Base-by-base conservation (phyloP, 495 filamentous ascomycete species). In the Pseudoneurospora amorphoporcata region DNA sequence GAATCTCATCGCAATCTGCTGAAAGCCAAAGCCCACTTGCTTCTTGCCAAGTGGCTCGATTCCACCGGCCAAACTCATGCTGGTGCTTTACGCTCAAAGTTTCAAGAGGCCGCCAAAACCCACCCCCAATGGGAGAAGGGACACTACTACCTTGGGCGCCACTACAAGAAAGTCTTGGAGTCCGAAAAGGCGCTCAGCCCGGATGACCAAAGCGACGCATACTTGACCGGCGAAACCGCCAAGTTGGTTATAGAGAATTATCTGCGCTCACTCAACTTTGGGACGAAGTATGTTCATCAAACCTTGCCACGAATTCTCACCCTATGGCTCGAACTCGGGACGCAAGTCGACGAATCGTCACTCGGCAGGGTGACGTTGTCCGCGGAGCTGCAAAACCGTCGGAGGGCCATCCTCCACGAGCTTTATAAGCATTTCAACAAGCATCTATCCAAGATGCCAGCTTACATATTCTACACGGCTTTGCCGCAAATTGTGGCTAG, bases 21-120 rank as follows among this genome's bases (percentile, higher is more conserved):
- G 47, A 84, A 84, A 19, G 89, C 88, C 5, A 85, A 85, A 83
- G 94, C 94, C 14, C 90, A 95, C 75, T 83, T 98, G 16, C 84
- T 98, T 71, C 85, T 97, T 43, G 95, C 95, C n/a, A 97, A 97
- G 81, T 99, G 95, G 95, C 88, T 97, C 16, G 95, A 98, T 77
- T 88, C 87, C 72, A 92, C 95, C 19, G 95, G 96, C 16, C 94
- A 98, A 78, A 97, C 93, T 2, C 91, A 94, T 78, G 91, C 92
- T 19, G 86, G 87, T 41, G 88, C 89, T 6, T 88, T 98, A 71
- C 89, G 92, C 38, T 85, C 88, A 19, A 89, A 92, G 79, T 98
- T 97, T 79, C 90, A 90, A 47, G 85, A 90, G 72, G 94, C 94
- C 8, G 84, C 88, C 19, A 87, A 83, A 75, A 83, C 85, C 9